Conservation (phyloP, 2,329 filamentous ascomycete genomes). For the Botrytis porri region DNA sequence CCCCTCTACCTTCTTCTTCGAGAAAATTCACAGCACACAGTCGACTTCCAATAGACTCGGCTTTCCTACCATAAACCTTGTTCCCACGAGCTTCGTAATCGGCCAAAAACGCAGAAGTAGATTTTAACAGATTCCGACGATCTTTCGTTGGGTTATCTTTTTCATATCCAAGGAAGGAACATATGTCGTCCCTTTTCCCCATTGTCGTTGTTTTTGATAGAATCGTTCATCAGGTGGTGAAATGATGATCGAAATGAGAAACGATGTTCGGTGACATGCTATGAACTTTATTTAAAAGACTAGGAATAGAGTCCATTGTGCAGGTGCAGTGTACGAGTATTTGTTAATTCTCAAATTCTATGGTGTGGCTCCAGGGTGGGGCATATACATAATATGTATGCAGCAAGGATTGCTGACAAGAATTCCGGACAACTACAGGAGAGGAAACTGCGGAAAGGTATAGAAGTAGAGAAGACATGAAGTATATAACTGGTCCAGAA, state of each 20-base stretch:
- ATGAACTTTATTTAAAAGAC: slow-evolving; percentile 1
- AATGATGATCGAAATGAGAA: neutral
- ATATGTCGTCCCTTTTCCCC: slow-evolving; percentile 18
- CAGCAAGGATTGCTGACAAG: slow-evolving; percentile 8
- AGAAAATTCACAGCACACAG: slow-evolving; percentile 21
- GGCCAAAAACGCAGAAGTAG: slow-evolving; percentile 11
- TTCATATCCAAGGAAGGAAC: slow-evolving; percentile 21
- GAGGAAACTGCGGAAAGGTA: slow-evolving; percentile 7
- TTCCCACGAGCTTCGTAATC: slow-evolving; percentile 18
- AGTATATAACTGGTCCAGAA: neutral
- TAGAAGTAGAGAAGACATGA: neutral
- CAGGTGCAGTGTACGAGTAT: slow-evolving; percentile 5
- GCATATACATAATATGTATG: slow-evolving; percentile 12
- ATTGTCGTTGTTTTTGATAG: neutral
- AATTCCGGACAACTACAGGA: slow-evolving; percentile 6
- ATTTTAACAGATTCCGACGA: slow-evolving; percentile 14
- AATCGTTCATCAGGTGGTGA: neutral
- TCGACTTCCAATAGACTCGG: slow-evolving; percentile 13
- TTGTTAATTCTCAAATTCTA: slow-evolving; percentile 11
- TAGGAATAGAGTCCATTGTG: neutral
- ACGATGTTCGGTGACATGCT: neutral
- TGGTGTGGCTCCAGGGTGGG: slow-evolving; percentile 10
- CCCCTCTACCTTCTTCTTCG: slow-evolving; percentile 20
- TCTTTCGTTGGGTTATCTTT: slow-evolving; percentile 15
- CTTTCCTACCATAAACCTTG: slow-evolving; percentile 12